A percentile compares a stretch with the other conserved stretches of the same genome.
Evolutionary conservation across 2,329 filamentous ascomycete species (phyloP).

Genomic region (Periconia digitata): DNA sequence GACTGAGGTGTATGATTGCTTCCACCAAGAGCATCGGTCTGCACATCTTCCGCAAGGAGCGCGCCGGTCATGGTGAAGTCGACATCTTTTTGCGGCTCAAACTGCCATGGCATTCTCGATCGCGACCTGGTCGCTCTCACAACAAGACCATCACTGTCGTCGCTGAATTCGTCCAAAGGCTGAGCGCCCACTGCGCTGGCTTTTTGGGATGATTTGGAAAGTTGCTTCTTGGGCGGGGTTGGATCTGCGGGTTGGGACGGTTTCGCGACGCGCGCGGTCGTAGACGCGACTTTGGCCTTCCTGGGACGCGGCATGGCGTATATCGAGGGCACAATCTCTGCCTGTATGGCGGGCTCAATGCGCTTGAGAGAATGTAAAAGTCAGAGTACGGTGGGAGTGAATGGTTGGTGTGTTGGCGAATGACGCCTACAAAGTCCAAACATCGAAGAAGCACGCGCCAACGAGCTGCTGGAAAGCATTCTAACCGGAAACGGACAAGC

Average conservation of each 20-base stretch:
- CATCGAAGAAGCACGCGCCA: background rate
- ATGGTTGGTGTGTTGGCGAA: background rate
- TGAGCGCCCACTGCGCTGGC: slow-evolving; percentile 16
- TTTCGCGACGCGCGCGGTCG: slow-evolving; percentile 32
- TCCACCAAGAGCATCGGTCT: slow-evolving; percentile 2
- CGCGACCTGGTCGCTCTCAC: slow-evolving; percentile 27
- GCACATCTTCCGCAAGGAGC: slow-evolving; percentile 24
- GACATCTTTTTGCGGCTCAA: slow-evolving; percentile 20
- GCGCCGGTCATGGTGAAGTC: slow-evolving; percentile 42
- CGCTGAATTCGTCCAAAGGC: slow-evolving; percentile 28
- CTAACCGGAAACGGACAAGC: background rate
- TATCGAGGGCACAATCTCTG: background rate
- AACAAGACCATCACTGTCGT: slow-evolving; percentile 42
- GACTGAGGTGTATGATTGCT: slow-evolving; percentile 25
- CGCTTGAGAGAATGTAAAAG: background rate
- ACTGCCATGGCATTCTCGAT: slow-evolving; percentile 20
- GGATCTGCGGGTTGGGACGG: slow-evolving; percentile 17
- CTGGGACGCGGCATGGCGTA: slow-evolving; percentile 40
- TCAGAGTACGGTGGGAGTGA: background rate
- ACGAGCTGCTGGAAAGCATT: background rate
- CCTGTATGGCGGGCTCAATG: no score
- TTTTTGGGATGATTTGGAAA: slow-evolving; percentile 12
- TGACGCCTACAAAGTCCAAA: background rate
- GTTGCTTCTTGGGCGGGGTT: slow-evolving; percentile 24
- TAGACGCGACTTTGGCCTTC: slow-evolving; percentile 39